phyloP scores from a whole-genome alignment of 768 basidiomycete species.

The Neoboletus brunneissimus region DNA sequence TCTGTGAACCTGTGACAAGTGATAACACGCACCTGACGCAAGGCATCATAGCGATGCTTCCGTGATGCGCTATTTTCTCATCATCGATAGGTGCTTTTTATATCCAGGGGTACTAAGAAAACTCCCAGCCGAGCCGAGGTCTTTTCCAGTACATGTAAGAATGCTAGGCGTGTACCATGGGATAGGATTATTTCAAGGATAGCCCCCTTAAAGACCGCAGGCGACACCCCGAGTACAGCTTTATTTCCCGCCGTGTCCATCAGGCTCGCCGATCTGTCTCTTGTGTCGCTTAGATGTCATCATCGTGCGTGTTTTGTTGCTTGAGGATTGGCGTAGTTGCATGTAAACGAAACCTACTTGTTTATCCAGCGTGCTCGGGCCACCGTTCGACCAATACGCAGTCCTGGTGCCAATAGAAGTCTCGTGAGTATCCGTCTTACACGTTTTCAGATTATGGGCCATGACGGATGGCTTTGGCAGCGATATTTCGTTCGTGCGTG shows the following conservation, averaged over 20 bases:
- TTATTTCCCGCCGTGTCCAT: background rate
- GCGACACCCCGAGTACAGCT: background rate
- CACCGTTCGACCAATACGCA: background rate
- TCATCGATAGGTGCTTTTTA: background rate
- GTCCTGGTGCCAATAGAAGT: conserved; percentile 5
- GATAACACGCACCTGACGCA: background rate
- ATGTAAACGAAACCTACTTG: background rate
- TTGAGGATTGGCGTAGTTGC: background rate
- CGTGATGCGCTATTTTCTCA: background rate
- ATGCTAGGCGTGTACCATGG: background rate
- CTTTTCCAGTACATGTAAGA: background rate
- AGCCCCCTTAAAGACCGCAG: background rate
- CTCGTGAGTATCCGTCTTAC: conserved; percentile 1
- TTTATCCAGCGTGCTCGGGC: background rate
- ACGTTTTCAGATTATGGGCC: background rate
- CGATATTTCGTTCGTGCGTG: conserved; percentile 6
- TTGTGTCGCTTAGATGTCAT: background rate
- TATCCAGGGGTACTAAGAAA: background rate
- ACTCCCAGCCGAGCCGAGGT: background rate
- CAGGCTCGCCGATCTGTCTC: background rate
- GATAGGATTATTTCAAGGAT: background rate
- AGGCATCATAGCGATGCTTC: background rate
- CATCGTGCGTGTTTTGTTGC: background rate
- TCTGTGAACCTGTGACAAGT: background rate
- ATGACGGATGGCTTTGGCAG: background rate